Conservation (phyloP, 352 stramenopile species). For the Phytophthora podocarpi region DNA sequence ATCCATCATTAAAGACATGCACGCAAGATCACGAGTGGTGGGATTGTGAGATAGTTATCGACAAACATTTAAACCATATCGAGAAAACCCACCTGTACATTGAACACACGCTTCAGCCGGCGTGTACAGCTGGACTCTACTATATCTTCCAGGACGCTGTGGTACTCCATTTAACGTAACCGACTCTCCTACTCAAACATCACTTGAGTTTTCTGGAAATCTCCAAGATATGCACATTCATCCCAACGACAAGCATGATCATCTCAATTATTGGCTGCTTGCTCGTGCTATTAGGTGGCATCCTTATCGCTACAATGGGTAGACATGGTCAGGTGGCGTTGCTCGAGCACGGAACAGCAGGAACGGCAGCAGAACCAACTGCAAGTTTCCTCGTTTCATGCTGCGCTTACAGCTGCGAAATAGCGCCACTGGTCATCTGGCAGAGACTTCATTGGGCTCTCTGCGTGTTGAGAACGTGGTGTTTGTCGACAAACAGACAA, state of each 20-base stretch:
- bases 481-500: neutral
- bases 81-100: constrained; percentile 51
- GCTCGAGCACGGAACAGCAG: neutral
- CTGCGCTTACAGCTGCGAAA: constrained; percentile 9
- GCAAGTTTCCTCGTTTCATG: constrained; percentile 18
- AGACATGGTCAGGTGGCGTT: neutral
- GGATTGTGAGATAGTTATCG: neutral
- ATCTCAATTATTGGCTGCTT: constrained; percentile 4
- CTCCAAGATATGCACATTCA: constrained; percentile 17
- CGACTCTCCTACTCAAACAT: neutral
- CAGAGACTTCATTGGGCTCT: neutral
- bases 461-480: constrained; percentile 12
- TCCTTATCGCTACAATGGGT: neutral
- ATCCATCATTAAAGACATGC: neutral
- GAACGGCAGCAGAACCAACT: constrained; percentile 1
- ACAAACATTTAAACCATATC: constrained; percentile 4
- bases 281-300: neutral
- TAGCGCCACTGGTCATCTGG: neutral
- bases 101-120: constrained; percentile 38
- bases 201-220: constrained; percentile 14
- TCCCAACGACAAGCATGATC: constrained; percentile 5
- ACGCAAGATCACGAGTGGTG: neutral
- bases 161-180: too few relatives aligned
- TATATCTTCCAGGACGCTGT: constrained; percentile 45
- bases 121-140: constrained; percentile 42